These are phyloP conservation scores for Amauroascus niger DNA, from an alignment of 2,329 filamentous ascomycete species.

Conservation along the genomic window DNA sequence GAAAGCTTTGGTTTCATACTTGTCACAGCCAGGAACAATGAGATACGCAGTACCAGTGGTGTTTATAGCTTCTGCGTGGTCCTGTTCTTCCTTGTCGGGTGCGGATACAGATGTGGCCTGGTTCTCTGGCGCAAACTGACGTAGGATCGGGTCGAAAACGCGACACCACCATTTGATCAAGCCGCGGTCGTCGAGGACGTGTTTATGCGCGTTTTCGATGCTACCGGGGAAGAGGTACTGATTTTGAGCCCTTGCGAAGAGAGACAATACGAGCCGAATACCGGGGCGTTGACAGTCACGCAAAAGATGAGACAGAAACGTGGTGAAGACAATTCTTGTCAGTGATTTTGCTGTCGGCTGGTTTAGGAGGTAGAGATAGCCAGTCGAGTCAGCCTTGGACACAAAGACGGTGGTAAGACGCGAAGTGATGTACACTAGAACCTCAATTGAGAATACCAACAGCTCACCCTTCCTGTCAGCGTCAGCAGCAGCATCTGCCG, in stretches of 20 bases:
- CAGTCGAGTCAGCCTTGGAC: slow-evolving; percentile 93
- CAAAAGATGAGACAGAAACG: slow-evolving; percentile 68
- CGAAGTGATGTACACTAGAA: slow-evolving; percentile 75
- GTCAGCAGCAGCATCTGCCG: slow-evolving; percentile 11
- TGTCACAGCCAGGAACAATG: slow-evolving; percentile 75
- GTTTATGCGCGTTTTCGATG: slow-evolving; percentile 72
- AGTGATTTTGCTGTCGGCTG: slow-evolving; percentile 57
- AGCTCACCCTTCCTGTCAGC: slow-evolving; percentile 42
- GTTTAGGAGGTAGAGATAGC: slow-evolving; percentile 61
- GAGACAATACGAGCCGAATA: slow-evolving; percentile 65
- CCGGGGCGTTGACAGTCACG: slow-evolving; percentile 54
- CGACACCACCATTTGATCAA: slow-evolving; percentile 95
- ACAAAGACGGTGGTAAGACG: slow-evolving; percentile 82
- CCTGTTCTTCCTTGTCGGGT: slow-evolving; percentile 18
- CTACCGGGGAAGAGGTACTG: slow-evolving; percentile 95
- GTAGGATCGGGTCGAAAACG: slow-evolving; percentile 67
- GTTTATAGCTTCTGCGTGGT: slow-evolving; percentile 31
- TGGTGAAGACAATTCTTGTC: slow-evolving; percentile 56
- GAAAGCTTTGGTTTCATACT: slow-evolving; percentile 69
- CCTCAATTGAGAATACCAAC: slow-evolving; percentile 72
- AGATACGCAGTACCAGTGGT: slow-evolving; percentile 62
- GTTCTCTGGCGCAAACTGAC: slow-evolving; percentile 37
- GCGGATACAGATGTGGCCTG: slow-evolving; percentile 25
- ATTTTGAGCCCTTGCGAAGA: slow-evolving; percentile 84
- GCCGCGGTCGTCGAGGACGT: slow-evolving; percentile 81